Percentiles rank a stretch among this genome's conserved stretches.
phyloP scores from a whole-genome alignment of 768 basidiomycete genomes.

The Mycena belliarum region DNA sequence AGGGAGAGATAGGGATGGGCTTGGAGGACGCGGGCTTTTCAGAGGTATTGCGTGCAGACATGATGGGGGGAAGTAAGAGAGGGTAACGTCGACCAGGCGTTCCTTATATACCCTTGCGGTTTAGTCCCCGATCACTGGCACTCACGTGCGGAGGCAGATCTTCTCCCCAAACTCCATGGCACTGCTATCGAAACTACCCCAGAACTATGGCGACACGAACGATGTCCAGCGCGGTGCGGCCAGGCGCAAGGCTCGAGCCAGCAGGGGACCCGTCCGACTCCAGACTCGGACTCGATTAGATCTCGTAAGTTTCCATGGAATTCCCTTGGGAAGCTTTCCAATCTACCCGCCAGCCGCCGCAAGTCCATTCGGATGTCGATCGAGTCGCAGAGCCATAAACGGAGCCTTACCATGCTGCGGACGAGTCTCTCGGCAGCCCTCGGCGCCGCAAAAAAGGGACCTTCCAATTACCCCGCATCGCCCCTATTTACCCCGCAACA shows the following conservation, averaged over 20 bases:
- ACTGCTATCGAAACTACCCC: slow-evolving; percentile 5
- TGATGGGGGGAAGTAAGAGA: slow-evolving; percentile 8
- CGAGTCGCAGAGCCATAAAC: not conserved
- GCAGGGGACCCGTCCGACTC: not conserved
- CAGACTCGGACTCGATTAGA: not conserved
- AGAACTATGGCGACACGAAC: not conserved
- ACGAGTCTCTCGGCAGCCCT: not conserved
- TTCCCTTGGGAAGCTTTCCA: not conserved
- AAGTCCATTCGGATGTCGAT: not conserved
- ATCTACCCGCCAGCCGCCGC: not conserved
- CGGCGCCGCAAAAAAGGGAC: too few species aligned
- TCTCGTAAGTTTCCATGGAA: not conserved
- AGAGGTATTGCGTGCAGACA: slow-evolving; percentile 31
- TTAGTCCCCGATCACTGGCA: not conserved
- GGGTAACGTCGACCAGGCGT: too few species aligned
- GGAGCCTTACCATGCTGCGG: not conserved
- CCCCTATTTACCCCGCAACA: slow-evolving; percentile 1
- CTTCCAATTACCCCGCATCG: not conserved
- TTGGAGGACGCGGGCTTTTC: slow-evolving; percentile 33
- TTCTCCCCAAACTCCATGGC: not conserved
- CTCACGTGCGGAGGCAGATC: slow-evolving; percentile 1
- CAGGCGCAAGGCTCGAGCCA: too few species aligned
- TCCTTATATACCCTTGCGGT: slow-evolving; percentile 7
- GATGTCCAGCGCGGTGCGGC: not conserved
- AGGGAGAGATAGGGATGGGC: slow-evolving; percentile 69